Evolutionary conservation across 1,139 yeast species (phyloP), one percentile per base, ranked within the genome.

Genomic region (Saccharomyces hybrid): DNA sequence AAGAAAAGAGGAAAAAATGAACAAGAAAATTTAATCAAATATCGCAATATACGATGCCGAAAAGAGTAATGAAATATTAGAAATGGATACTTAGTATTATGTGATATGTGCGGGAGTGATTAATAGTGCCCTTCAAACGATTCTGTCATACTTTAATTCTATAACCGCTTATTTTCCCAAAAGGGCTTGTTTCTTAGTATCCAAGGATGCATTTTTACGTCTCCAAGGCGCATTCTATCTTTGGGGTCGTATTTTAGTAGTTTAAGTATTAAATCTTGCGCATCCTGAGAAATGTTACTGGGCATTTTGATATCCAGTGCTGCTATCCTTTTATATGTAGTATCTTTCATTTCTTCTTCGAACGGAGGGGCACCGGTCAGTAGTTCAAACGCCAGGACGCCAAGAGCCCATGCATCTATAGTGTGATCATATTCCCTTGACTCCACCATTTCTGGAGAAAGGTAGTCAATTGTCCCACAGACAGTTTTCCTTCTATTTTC

Each of bases 381-480:
- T 55, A 93, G 79, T 68, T 93, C 99, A 66, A 86, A 93, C 57
- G 91, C 80, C 48, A 93, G 71, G 1, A 93, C 83, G 0, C 99
- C 99, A 54, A 93, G 73, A 0, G 98, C 89, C 99, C 99, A 93
- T 11, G 87, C 79, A 67, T 93, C 99, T 0, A 89, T 96, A 49
- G 78, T 76, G 55, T 77, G 78, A 64, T 88, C 95, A 65, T 93
- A 96, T 38, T 83, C 86, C 62, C 81, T 82, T 2, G 88, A 84
- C 61, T 86, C 95, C 13, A 93, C 88, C 88, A 93, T 86, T 72
- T 93, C 99, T 2, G 99, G 99, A 0, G 99, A 95, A 16, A 93
- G 72, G 65, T 93, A 93, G 69, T 93, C 99, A 46, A 93, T 75
- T 0, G 99, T 93, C 0, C 99, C 99, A 71, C 99, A 93, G 73